These are phyloP conservation scores for Sordaria brevicollis DNA, from an alignment of 495 filamentous ascomycete genomes.

Conservation along the genomic window DNA sequence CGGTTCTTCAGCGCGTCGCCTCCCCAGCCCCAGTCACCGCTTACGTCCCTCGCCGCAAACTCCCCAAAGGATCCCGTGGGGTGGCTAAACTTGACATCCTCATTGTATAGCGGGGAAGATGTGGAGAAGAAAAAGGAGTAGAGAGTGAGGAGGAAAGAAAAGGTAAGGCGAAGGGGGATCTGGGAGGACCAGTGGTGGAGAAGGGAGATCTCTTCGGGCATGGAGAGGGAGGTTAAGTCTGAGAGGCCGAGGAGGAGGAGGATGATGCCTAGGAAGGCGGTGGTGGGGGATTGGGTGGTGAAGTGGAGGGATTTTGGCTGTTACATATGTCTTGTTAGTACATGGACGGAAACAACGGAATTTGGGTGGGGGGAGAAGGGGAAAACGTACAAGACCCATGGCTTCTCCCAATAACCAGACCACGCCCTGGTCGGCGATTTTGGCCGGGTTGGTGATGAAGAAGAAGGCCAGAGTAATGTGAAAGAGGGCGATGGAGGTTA, in stretches of 20 bases:
- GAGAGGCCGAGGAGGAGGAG: slow-evolving; percentile 56
- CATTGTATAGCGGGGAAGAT: slow-evolving; percentile 25
- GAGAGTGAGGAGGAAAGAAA: slow-evolving; percentile 55
- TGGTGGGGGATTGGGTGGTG: slow-evolving; percentile 51
- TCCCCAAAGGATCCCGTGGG: slow-evolving; percentile 7
- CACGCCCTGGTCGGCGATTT: slow-evolving; percentile 66
- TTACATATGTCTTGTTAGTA: not conserved
- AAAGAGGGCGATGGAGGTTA: slow-evolving; percentile 70
- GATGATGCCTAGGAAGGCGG: slow-evolving; percentile 60
- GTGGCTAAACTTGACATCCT: slow-evolving; percentile 13
- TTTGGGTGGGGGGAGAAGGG: not conserved
- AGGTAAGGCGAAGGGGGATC: slow-evolving; percentile 52
- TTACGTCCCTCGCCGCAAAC: not conserved
- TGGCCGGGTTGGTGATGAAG: slow-evolving; percentile 59
- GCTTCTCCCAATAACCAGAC: slow-evolving; percentile 78
- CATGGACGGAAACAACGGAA: not conserved
- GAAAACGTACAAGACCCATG: slow-evolving; percentile 55
- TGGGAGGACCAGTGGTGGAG: slow-evolving; percentile 51
- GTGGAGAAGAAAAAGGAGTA: slow-evolving; percentile 54
- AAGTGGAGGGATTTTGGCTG: slow-evolving; percentile 44
- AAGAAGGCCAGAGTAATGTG: slow-evolving; percentile 73
- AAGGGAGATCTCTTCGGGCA: slow-evolving; percentile 57
- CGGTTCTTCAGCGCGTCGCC: slow-evolving; percentile 62
- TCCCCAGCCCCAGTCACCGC: slow-evolving; percentile 20
- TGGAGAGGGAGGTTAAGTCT: slow-evolving; percentile 62